Percentiles rank a stretch among this genome's conserved stretches.
phyloP scores from a whole-genome alignment of 2,329 filamentous ascomycete species.

The Exutisphaerella laricina region DNA sequence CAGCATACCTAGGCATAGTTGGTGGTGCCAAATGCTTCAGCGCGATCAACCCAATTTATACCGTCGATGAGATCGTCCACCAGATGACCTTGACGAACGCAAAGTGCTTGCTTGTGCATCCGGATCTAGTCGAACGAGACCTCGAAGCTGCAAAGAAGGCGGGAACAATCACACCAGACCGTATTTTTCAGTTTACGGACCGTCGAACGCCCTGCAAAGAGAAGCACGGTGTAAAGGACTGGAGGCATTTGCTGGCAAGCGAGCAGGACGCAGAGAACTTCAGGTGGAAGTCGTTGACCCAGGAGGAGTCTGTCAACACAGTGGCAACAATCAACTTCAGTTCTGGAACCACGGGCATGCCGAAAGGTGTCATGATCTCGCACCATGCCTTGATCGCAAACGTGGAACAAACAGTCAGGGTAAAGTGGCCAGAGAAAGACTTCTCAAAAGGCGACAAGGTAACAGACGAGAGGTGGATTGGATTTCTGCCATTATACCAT shows the following conservation, averaged over 20 bases:
- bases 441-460: slow-evolving; percentile 26
- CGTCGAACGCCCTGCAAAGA: slow-evolving; percentile 32
- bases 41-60: slow-evolving; percentile 49
- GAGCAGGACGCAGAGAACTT: slow-evolving; percentile 36
- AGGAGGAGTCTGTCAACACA: slow-evolving; percentile 42
- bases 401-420: slow-evolving; percentile 42
- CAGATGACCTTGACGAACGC: slow-evolving; percentile 41
- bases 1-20: slow-evolving; percentile 50
- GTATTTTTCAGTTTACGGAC: slow-evolving; percentile 41
- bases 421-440: slow-evolving; percentile 25
- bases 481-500: slow-evolving; percentile 40
- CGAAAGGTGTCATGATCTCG: slow-evolving; percentile 35
- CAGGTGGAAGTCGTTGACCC: slow-evolving; percentile 52
- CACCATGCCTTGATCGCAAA: slow-evolving; percentile 30
- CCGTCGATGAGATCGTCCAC: slow-evolving; percentile 47
- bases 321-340: slow-evolving; percentile 70
- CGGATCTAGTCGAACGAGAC: slow-evolving; percentile 44
- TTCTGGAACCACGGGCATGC: slow-evolving; percentile 63
- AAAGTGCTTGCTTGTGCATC: slow-evolving; percentile 43
- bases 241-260: slow-evolving; percentile 29
- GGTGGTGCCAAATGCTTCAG: slow-evolving; percentile 51
- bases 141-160: slow-evolving; percentile 48
- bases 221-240: slow-evolving; percentile 37
- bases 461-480: slow-evolving; percentile 44
- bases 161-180: slow-evolving; percentile 39